Evolutionary conservation across 306 rosid species (phyloP), one percentile per base, ranked within the genome.

Genomic region (Myrica gale): DNA sequence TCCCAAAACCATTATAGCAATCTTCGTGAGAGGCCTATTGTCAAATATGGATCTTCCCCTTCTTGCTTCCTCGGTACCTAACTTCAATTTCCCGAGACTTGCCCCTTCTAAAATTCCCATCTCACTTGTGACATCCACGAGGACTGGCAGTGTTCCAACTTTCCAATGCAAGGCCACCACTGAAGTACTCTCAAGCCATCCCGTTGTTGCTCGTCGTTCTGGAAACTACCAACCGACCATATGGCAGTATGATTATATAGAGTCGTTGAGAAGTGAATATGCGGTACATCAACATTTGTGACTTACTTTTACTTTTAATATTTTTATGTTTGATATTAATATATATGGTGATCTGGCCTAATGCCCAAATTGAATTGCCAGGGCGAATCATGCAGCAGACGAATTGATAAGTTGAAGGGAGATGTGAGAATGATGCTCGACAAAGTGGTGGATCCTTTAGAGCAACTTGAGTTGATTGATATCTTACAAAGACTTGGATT

Each of bases 391-490:
- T 73, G 77, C 48, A n/a, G 1, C 1, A 21, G 9, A 54, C 11
- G 17, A 12, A 15, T 37, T 0, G 39, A 76, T 37, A 12, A 5
- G 51, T 0, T 77, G 6, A 82, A 82, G 50, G 57, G 50, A 39
- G 51, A 76, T 20, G 68, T 77, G 6, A 76, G 55, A 21, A 5
- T 9, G n/a, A 78, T 74, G 48, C 46, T 52, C 7, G 6, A 26
- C 37, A 69, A 32, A 23, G 10, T 7, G 16, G 39, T 3, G 20
- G 43, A 82, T 26, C 82, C 74, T 32, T 4, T 82, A n/a, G 56
- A 57, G 17, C 78, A 54, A 66, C 71, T 81, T 0, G 81, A 81
- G 67, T 51, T 67, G 1, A 42, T 76, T 10, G 78, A 77, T 20
- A 5, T 37, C 44, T 26, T 81, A 67, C 65, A 81, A 32, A 32